Evolutionary conservation across 257 asterid species (phyloP).

Genomic region (Paraleonurus japonicus): DNA sequence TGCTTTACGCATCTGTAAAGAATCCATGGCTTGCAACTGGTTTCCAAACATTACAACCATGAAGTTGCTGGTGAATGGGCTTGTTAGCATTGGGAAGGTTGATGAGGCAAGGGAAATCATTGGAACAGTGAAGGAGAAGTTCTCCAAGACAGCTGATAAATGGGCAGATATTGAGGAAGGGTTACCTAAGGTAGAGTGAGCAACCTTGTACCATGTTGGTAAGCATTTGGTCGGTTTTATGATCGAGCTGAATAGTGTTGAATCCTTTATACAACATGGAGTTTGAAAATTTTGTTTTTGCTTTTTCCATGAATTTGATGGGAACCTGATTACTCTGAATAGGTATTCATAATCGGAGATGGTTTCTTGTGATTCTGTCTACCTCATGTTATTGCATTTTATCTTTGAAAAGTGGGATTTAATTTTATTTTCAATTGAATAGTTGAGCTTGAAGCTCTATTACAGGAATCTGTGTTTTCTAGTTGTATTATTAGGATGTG

Average conservation of each 20-base stretch:
- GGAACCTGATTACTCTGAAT: neutral
- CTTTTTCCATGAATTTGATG: neutral
- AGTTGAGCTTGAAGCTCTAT: neutral
- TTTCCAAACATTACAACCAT: slow-evolving; percentile 65
- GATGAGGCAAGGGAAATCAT: slow-evolving; percentile 74
- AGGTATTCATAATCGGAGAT: neutral
- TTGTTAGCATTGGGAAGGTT: slow-evolving; percentile 55
- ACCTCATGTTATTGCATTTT: neutral
- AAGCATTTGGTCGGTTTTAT: neutral
- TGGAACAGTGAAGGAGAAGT: slow-evolving; percentile 67
- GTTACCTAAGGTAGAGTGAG: slow-evolving; percentile 46
- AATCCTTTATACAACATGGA: neutral
- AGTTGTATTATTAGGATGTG: neutral
- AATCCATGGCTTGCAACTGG: slow-evolving; percentile 58
- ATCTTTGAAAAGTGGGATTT: neutral
- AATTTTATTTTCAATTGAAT: neutral
- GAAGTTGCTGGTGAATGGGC: slow-evolving; percentile 85
- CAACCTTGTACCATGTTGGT: neutral
- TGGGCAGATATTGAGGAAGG: slow-evolving; percentile 89
- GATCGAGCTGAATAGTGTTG: neutral
- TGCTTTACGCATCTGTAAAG: slow-evolving; percentile 54
- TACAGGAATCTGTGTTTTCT: neutral
- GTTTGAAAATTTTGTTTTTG: neutral
- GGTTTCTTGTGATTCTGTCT: neutral
- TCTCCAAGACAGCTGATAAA: slow-evolving; percentile 52